phyloP scores from a whole-genome alignment of 768 basidiomycete genomes.

The Cystobasidium ongulense region DNA sequence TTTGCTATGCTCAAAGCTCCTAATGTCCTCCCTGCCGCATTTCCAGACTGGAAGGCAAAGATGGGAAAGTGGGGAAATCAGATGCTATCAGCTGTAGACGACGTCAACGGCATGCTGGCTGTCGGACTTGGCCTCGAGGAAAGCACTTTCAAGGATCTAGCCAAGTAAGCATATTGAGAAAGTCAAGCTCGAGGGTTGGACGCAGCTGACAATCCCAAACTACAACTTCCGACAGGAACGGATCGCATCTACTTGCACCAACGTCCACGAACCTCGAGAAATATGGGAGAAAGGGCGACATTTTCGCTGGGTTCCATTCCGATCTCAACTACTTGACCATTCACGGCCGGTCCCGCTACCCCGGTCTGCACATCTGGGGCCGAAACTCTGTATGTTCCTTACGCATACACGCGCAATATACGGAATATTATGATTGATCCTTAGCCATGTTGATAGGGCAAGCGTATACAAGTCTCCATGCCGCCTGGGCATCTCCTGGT shows the following conservation, averaged over 20 bases:
- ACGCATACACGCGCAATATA: too few relatives aligned
- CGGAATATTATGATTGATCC: neutral
- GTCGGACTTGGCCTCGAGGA: constrained; percentile 67
- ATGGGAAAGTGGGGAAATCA: constrained; percentile 80
- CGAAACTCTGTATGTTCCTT: neutral
- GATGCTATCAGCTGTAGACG: constrained; percentile 80
- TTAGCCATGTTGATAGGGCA: constrained; percentile 52
- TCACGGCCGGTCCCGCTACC: constrained; percentile 74
- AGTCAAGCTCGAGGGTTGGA: neutral
- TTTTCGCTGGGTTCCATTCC: constrained; percentile 87
- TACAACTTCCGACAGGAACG: constrained; percentile 71
- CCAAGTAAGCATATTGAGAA: constrained; percentile 5
- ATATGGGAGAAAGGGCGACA: constrained; percentile 68
- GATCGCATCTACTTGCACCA: constrained; percentile 86
- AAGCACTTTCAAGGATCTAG: constrained; percentile 43
- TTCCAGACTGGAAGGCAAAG: constrained; percentile 61
- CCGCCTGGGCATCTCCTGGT: constrained; percentile 77
- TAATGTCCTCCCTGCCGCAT: constrained; percentile 67
- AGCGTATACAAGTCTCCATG: constrained; percentile 76
- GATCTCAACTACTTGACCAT: constrained; percentile 88
- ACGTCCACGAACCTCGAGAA: constrained; percentile 82
- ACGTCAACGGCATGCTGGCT: constrained; percentile 79
- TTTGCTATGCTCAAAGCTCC: constrained; percentile 70
- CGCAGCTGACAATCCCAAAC: neutral
- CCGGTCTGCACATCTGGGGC: constrained; percentile 50